Evolutionary conservation across 2,329 filamentous ascomycete genomes (phyloP), one percentile per base, ranked within the genome.

Genomic region (Alternaria alternata): DNA sequence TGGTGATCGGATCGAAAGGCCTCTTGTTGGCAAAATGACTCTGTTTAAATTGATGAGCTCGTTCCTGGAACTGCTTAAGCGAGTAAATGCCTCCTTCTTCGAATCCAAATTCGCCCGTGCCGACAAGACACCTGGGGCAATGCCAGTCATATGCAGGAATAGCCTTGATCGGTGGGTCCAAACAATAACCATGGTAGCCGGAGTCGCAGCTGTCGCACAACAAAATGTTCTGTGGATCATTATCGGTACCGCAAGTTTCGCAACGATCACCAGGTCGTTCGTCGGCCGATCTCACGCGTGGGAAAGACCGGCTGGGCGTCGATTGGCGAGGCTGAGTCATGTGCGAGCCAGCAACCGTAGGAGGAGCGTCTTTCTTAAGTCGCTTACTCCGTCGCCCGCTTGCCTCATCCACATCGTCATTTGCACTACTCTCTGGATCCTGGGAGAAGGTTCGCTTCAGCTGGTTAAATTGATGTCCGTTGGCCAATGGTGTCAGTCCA

Each of bases 71-170:
- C 71, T 96, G 92, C 72, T 91, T 93, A 26, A 99, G 83, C 0
- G 95, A 99, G 79, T 99, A 99, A 22, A 97, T 86, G 4, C 94
- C 94, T 24, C 95, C 95, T 78, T 99, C 95, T 75, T 98, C 94
- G 63, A 99, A 99, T 0, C 95, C 95, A 72, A 97, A 99, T 67
- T 98, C 93, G 39, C 94, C 94, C 57, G 96, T 96, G 47, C 95
- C 95, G 24, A 99, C 95, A 26, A 99, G 86, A 76, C 95, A 99
- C 72, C 93, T 88, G 0, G 95, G 91, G 69, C 95, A 99, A 75
- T 98, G 94, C 95, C 95, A 99, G 73, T 98, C 95, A 54, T 89
- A 86, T 24, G 95, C 91, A 0, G 93, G 93, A 65, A 91, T 88
- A 8, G 86, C 82, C 69, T 90, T 91, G 43, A 96, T 81, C 2